These are phyloP conservation scores for Suillus decipiens DNA, from an alignment of 768 basidiomycete genomes.

Conservation along the genomic window DNA sequence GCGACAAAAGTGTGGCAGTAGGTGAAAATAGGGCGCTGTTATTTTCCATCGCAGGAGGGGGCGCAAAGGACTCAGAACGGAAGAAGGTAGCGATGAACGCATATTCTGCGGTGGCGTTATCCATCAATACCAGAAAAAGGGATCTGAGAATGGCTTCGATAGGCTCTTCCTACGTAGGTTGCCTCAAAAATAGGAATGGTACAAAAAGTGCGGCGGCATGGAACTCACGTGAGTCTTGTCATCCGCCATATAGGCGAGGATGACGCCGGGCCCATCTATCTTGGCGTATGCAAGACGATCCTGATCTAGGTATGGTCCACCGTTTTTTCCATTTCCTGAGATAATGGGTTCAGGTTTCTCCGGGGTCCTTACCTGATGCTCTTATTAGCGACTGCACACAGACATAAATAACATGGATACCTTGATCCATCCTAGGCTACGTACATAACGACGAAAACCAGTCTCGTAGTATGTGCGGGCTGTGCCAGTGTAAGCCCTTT, in stretches of 20 bases:
- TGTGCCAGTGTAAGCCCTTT: slow-evolving; percentile 80
- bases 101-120: slow-evolving; percentile 94
- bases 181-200: slow-evolving; percentile 16
- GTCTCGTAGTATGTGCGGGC: slow-evolving; percentile 95
- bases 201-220: not conserved
- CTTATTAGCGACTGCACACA: not conserved
- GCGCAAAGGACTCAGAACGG: slow-evolving; percentile 38
- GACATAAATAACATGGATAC: slow-evolving; percentile 36
- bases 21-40: slow-evolving; percentile 40
- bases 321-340: slow-evolving; percentile 42
- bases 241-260: slow-evolving; percentile 87
- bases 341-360: slow-evolving; percentile 75
- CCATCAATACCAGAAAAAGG: slow-evolving; percentile 85
- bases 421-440: slow-evolving; percentile 80
- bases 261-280: slow-evolving; percentile 78
- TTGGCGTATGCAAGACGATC: slow-evolving; percentile 66
- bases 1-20: slow-evolving; percentile 41
- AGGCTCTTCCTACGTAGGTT: slow-evolving; percentile 64
- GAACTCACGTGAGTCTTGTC: slow-evolving; percentile 81
- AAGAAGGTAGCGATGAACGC: slow-evolving; percentile 88
- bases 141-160: slow-evolving; percentile 86
- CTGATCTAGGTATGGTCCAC: slow-evolving; percentile 42
- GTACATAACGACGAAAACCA: slow-evolving; percentile 85
- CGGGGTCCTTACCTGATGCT: slow-evolving; percentile 55
- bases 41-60: slow-evolving; percentile 36